Evolutionary conservation across 768 basidiomycete species (phyloP).

Genomic region (Mrakia blollopis): DNA sequence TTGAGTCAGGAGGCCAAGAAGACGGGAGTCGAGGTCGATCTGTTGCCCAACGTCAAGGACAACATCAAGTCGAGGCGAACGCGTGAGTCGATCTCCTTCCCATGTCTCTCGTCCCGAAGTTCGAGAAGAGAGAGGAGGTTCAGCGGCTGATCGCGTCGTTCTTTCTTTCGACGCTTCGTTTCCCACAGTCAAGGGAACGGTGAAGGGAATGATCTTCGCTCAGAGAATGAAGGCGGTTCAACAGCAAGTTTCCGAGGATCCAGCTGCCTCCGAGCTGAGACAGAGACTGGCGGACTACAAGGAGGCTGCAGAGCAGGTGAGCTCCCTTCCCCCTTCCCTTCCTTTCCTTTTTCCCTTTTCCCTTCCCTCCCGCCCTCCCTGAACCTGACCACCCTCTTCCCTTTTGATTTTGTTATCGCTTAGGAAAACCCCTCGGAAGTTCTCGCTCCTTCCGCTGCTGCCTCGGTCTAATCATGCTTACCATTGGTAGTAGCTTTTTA

Average conservation of each 20-base stretch:
- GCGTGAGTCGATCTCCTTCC: conserved; percentile 15
- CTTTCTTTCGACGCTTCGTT: background rate
- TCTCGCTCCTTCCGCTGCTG: background rate
- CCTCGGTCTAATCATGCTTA: background rate
- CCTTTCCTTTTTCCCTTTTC: background rate
- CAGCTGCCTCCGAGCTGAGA: conserved; percentile 10
- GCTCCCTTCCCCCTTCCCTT: background rate
- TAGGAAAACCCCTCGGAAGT: conserved; percentile 15
- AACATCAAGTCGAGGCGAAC: conserved; percentile 27
- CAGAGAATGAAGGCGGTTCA: conserved; percentile 14
- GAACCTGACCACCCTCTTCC: background rate
- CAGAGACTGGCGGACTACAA: conserved; percentile 24
- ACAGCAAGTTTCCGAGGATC: conserved; percentile 13
- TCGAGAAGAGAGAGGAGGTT: background rate
- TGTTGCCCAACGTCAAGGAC: conserved; percentile 80
- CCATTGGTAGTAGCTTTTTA: background rate
- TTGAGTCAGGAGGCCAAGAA: conserved; percentile 55
- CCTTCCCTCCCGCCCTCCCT: background rate
- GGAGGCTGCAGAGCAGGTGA: conserved; percentile 24
- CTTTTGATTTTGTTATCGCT: too few relatives aligned
- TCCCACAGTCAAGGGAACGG: conserved; percentile 28
- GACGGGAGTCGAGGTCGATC: conserved; percentile 58
- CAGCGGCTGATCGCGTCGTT: background rate
- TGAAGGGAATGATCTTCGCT: conserved; percentile 31
- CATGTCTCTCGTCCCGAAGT: too few relatives aligned